Conservation (phyloP, 345 rosid species). For the Gossypium turneri region DNA sequence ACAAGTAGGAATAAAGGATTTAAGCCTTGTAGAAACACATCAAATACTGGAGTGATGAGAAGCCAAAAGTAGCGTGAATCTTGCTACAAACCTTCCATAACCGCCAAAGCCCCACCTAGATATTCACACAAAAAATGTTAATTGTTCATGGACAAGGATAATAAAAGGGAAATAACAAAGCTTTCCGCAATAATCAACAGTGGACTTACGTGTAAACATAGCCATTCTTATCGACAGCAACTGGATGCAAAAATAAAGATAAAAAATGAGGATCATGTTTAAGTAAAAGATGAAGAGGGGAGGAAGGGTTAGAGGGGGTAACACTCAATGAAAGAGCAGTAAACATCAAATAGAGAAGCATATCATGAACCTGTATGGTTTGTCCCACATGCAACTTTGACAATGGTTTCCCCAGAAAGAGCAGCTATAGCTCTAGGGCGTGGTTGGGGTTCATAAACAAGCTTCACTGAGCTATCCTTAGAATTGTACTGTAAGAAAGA, state of each 20-base stretch:
- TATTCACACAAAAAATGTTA: slow-evolving; percentile 24
- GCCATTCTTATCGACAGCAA: slow-evolving; percentile 89
- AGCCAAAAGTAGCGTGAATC: not conserved
- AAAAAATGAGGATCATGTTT: slow-evolving; percentile 9
- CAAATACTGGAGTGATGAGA: not conserved
- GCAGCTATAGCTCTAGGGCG: slow-evolving; percentile 77
- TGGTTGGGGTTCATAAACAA: slow-evolving; percentile 92
- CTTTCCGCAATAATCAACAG: not conserved
- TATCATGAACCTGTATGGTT: slow-evolving; percentile 77
- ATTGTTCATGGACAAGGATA: slow-evolving; percentile 7
- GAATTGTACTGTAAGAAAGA: slow-evolving; percentile 67
- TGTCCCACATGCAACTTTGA: slow-evolving; percentile 91
- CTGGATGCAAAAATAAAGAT: slow-evolving; percentile 38
- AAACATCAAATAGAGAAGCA: slow-evolving; percentile 1
- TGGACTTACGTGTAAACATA: slow-evolving; percentile 87
- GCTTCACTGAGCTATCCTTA: slow-evolving; percentile 86
- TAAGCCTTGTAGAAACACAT: not conserved
- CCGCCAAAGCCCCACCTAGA: slow-evolving; percentile 98
- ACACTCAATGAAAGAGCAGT: not conserved
- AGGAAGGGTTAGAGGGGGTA: not conserved
- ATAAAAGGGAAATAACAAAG: slow-evolving; percentile 8
- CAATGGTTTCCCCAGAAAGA: slow-evolving; percentile 73
- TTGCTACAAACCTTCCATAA: slow-evolving; percentile 78
- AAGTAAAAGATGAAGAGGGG: not conserved
- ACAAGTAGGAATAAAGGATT: not conserved